Percentiles rank a stretch among this genome's conserved stretches.
phyloP scores from a whole-genome alignment of 805 yeast genomes.

The Metschnikowia colocasiae region DNA sequence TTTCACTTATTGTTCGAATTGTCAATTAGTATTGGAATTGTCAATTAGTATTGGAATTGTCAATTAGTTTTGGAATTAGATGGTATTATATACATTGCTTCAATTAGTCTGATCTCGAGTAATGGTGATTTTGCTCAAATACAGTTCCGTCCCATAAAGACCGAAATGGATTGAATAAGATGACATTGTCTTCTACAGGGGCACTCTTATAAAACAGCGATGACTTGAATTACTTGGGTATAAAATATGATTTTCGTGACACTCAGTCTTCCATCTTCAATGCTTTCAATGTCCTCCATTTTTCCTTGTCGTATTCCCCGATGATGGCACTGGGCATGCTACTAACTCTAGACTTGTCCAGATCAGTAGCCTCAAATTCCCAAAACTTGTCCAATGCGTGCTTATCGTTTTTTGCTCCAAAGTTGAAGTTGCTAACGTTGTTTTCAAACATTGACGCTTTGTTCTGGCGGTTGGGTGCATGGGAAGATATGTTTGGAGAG shows the following conservation, averaged over 20 bases:
- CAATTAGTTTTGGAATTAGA: too few relatives aligned
- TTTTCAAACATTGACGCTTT: conserved; percentile 2
- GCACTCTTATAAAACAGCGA: background rate
- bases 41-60: too few relatives aligned
- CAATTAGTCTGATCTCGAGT: too few relatives aligned
- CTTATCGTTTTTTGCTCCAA: conserved; percentile 2
- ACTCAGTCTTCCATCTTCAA: conserved; percentile 17
- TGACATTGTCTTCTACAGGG: too few relatives aligned
- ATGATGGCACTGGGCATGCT: conserved; percentile 54
- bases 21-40: too few relatives aligned
- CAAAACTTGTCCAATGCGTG: conserved; percentile 18
- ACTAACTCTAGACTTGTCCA: conserved; percentile 40
- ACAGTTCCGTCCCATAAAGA: too few relatives aligned
- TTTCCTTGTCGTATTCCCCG: conserved; percentile 64
- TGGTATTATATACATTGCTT: too few relatives aligned
- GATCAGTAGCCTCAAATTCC: conserved; percentile 33
- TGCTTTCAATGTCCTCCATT: conserved; percentile 54
- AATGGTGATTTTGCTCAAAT: too few relatives aligned
- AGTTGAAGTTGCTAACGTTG: conserved; percentile 5
- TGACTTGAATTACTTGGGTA: background rate
- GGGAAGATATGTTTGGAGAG: background rate
- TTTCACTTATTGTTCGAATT: too few relatives aligned
- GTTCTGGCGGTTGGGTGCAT: background rate
- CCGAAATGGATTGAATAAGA: too few relatives aligned
- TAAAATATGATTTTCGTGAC: background rate